Conservation (phyloP, 2,329 filamentous ascomycete species). For the Talaromyces sp. region DNA sequence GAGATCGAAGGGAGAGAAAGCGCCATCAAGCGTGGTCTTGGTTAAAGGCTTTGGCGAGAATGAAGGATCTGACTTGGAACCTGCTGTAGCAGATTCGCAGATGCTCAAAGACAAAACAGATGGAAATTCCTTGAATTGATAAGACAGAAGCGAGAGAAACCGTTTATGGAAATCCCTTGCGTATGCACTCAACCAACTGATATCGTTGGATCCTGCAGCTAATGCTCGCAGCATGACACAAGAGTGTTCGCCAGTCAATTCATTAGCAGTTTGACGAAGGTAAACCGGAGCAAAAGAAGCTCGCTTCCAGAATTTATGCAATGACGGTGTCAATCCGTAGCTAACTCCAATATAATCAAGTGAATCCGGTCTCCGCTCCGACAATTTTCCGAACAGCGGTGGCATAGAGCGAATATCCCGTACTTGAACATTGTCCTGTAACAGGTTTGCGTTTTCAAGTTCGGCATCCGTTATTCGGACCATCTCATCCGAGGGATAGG, state of each 20-base stretch:
- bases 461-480: constrained; percentile 77
- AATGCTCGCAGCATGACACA: constrained; percentile 94
- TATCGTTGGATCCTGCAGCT: constrained; percentile 54
- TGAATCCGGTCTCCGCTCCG: constrained; percentile 69
- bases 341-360: constrained; percentile 95
- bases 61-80: constrained; percentile 60
- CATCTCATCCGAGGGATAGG: constrained; percentile 52
- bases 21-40: constrained; percentile 68
- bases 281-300: constrained; percentile 84
- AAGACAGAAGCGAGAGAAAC: constrained; percentile 85
- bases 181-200: constrained; percentile 83
- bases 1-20: constrained; percentile 85
- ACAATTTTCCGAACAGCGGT: constrained; percentile 81
- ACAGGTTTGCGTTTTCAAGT: constrained; percentile 65
- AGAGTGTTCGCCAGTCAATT: constrained; percentile 93
- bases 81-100: constrained; percentile 73
- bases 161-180: constrained; percentile 88
- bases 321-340: constrained; percentile 77
- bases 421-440: constrained; percentile 83
- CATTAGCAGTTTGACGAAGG: constrained; percentile 88
- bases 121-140: constrained; percentile 81
- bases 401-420: constrained; percentile 89
- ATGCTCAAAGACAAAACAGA: constrained; percentile 76
- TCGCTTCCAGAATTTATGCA: constrained; percentile 97
- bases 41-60: constrained; percentile 53